Evolutionary conservation across 768 basidiomycete genomes (phyloP), one percentile per base, ranked within the genome.

Genomic region (Boletus eberwhitei): DNA sequence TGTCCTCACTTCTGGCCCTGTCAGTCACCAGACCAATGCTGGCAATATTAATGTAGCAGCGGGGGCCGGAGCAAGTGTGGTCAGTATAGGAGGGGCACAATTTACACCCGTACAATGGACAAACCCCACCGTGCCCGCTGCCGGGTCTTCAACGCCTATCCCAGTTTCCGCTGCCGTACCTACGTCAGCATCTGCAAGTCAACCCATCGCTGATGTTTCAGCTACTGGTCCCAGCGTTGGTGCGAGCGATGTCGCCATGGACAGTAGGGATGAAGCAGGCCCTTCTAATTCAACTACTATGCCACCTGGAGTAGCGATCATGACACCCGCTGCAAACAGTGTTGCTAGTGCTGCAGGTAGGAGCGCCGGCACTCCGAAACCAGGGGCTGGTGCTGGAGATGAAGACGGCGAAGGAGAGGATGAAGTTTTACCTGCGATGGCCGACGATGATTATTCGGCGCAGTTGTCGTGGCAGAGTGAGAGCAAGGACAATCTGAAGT

Each of bases 401-500:
- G 80, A 79, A 45, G 80, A 87, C n/a, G 88, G 72, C 0, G 90
- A 86, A 53, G 88, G 80, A 11, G 89, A 91, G 47, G 90, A 92
- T 54, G 88, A 92, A 59, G 67, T 89, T 40, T 66, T 90, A 34
- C 88, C 88, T 41, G 88, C 87, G 8, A 91, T 92, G 90, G 90
- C 89, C 2, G 90, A 93, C 57, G 90, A 92, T 57, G 90, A 92
- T 59, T 92, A 90, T 68, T 90, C 89, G 12, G 87, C 88, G 2
- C 90, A 91, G 62, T 67, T 86, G 51, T 86, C 85, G 5, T 91
- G 85, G 83, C 86, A 91, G 72, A 90, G 87, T 58, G 89, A 92
- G 74, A 89, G 89, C 42, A 92, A 92, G 61, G 89, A 90, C 65
- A 92, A 93, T 65, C 74, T 92, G 29, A 92, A 90, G 90, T 91